A percentile compares a stretch with the other conserved stretches of the same genome.
Evolutionary conservation across 1,284 basidiomycete species (phyloP).

Genomic region (Puccinia hordei): DNA sequence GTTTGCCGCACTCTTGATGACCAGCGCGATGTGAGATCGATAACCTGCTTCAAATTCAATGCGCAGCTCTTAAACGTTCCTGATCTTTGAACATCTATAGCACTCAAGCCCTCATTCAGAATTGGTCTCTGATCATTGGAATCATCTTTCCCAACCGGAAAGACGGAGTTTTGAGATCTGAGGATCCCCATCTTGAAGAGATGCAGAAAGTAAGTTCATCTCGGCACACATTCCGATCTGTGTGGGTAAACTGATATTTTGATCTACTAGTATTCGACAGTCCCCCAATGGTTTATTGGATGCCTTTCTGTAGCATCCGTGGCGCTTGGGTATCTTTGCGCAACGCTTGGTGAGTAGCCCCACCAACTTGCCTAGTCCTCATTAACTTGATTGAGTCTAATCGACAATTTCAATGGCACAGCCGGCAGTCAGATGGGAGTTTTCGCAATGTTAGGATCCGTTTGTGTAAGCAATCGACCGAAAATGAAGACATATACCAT

Average conservation of each 20-base stretch:
- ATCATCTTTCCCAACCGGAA: conserved; percentile 16
- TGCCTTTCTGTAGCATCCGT: conserved; percentile 19
- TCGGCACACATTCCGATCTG: background rate
- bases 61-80: background rate
- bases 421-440: conserved; percentile 41
- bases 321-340: conserved; percentile 36
- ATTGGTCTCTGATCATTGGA: conserved; percentile 43
- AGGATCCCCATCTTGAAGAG: conserved; percentile 40
- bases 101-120: conserved; percentile 48
- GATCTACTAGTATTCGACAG: conserved; percentile 13
- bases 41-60: background rate
- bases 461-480: conserved; percentile 38
- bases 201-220: conserved; percentile 39
- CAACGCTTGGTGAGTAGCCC: conserved; percentile 34
- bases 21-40: conserved; percentile 46
- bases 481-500: background rate
- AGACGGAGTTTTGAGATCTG: background rate
- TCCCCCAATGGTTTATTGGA: conserved; percentile 49
- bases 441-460: conserved; percentile 31
- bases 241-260: background rate
- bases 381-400: background rate
- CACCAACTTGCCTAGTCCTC: background rate
- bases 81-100: conserved; percentile 13
- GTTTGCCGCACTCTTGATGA: conserved; percentile 51
- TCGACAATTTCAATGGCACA: background rate